Conservation (phyloP, 345 rosid genomes). For the Fremontodendron californicum region DNA sequence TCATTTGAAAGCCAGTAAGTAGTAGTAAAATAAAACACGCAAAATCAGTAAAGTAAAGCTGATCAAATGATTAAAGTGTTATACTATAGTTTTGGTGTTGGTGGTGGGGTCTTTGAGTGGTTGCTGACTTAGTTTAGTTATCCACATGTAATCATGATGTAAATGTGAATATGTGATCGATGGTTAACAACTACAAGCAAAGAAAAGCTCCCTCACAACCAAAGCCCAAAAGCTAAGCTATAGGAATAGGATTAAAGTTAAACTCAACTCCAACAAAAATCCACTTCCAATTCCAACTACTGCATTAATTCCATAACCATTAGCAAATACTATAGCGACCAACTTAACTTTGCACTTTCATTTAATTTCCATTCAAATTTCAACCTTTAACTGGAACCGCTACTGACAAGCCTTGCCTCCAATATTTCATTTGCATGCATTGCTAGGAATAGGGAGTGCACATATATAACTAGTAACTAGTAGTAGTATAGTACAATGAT, state of each 20-base stretch:
- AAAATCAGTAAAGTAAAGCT: background rate
- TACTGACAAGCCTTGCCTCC: background rate
- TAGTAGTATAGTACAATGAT: too few relatives aligned
- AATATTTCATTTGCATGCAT: too few relatives aligned
- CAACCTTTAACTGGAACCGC: background rate
- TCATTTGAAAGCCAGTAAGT: background rate
- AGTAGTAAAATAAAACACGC: background rate
- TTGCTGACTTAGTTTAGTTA: background rate
- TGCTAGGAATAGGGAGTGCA: too few relatives aligned
- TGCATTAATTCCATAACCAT: slow-evolving; percentile 9
- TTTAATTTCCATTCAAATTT: background rate
- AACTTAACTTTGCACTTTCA: too few relatives aligned
- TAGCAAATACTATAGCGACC: background rate
- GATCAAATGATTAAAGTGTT: slow-evolving; percentile 12
- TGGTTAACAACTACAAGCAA: background rate
- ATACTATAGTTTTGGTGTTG: background rate
- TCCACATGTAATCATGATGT: slow-evolving; percentile 8
- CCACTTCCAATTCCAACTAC: background rate
- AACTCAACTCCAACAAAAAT: background rate
- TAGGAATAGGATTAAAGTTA: too few relatives aligned
- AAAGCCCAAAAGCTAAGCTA: background rate
- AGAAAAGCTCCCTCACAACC: background rate
- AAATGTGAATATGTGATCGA: background rate
- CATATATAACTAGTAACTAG: too few relatives aligned
- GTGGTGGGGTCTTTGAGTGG: slow-evolving; percentile 10